Percentiles rank a stretch among this genome's conserved stretches.
These are phyloP conservation scores for Rickenella mellea DNA, from an alignment of 768 basidiomycete species.

Conservation along the genomic window DNA sequence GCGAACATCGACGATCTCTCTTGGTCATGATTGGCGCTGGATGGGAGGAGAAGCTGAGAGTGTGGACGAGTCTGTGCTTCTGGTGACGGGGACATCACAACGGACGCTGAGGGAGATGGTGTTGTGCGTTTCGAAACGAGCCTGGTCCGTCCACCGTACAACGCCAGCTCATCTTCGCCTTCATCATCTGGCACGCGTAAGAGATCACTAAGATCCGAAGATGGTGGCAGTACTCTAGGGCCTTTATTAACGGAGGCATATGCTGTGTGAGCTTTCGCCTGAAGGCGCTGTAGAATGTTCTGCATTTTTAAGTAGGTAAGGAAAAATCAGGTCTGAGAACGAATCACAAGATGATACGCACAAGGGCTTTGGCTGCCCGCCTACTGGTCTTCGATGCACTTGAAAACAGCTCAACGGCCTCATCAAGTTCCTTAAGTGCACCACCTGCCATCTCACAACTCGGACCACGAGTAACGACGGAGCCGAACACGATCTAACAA, in stretches of 20 bases:
- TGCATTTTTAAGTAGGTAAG: too few relatives aligned
- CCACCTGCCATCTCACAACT: slow-evolving; percentile 54
- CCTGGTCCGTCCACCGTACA: slow-evolving; percentile 59
- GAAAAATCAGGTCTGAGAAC: too few relatives aligned
- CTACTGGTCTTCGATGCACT: slow-evolving; percentile 50
- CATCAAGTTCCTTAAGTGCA: slow-evolving; percentile 63
- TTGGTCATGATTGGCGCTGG: too few relatives aligned
- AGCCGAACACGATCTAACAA: slow-evolving; percentile 75
- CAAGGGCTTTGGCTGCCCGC: slow-evolving; percentile 57
- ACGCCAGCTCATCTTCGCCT: slow-evolving; percentile 56
- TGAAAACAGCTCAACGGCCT: slow-evolving; percentile 55
- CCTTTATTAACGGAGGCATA: slow-evolving; percentile 26
- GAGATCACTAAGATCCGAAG: slow-evolving; percentile 14
- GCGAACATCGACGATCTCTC: too few relatives aligned
- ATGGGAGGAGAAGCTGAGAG: too few relatives aligned
- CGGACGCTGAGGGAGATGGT: background rate
- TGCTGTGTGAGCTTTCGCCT: slow-evolving; percentile 24
- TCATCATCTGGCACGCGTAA: slow-evolving; percentile 21
- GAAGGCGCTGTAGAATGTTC: slow-evolving; percentile 38
- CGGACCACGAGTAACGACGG: slow-evolving; percentile 68
- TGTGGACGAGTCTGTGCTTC: too few relatives aligned
- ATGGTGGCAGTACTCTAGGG: slow-evolving; percentile 11
- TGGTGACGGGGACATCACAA: too few relatives aligned
- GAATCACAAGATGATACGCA: too few relatives aligned
- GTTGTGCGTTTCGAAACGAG: slow-evolving; percentile 18